phyloP scores from a whole-genome alignment of 176 grass and related monocot genomes.

The Miscanthus lutarioriparius region DNA sequence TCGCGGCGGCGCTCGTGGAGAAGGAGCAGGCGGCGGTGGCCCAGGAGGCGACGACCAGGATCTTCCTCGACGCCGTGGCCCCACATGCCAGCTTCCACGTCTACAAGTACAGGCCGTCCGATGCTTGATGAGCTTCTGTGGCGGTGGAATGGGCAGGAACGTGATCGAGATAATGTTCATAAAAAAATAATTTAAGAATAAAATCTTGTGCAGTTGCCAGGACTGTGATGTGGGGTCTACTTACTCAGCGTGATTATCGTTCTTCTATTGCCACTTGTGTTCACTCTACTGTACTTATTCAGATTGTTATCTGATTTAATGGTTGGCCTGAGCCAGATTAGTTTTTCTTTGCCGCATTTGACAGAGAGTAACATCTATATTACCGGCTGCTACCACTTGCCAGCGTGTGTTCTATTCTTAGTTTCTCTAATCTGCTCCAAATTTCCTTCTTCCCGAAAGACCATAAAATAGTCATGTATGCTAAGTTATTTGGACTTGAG shows the following conservation, averaged over 20 bases:
- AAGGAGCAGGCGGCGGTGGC: slow-evolving; percentile 56
- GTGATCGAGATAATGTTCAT: slow-evolving; percentile 49
- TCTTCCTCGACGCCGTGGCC: slow-evolving; percentile 73
- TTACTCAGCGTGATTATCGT: neutral
- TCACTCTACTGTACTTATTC: neutral
- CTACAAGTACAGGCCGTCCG: slow-evolving; percentile 70
- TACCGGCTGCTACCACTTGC: neutral
- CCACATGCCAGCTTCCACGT: slow-evolving; percentile 66
- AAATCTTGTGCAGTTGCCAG: slow-evolving; percentile 34
- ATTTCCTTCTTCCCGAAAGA: neutral
- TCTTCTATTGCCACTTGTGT: slow-evolving; percentile 26
- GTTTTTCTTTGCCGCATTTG: neutral
- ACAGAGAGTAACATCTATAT: neutral
- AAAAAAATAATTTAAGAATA: slow-evolving; percentile 36
- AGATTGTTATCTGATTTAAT: neutral
- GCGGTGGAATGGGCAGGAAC: neutral
- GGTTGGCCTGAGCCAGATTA: neutral
- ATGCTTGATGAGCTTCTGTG: slow-evolving; percentile 36
- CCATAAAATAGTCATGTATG: neutral
- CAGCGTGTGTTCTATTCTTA: neutral
- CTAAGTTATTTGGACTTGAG: too few relatives aligned
- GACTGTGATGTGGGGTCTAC: neutral
- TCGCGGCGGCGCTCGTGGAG: slow-evolving; percentile 85
- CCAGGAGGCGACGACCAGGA: slow-evolving; percentile 74
- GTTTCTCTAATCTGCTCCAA: neutral